A percentile compares a stretch with the other conserved stretches of the same genome.
phyloP scores from a whole-genome alignment of 495 filamentous ascomycete genomes.

The Penicillium canariense region DNA sequence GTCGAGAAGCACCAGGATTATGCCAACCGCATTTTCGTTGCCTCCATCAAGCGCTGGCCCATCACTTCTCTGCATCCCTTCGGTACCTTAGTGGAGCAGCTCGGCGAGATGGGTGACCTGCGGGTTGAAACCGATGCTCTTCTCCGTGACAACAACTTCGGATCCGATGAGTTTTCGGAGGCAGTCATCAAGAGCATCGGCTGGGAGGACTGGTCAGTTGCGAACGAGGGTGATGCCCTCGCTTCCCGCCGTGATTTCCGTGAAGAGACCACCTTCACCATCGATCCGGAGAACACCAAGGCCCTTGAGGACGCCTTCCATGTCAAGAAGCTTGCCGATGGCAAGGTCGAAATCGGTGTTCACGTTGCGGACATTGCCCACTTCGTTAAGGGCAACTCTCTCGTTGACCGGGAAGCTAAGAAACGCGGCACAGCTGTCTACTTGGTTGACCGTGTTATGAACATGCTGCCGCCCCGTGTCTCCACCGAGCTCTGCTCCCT shows the following conservation, averaged over 20 bases:
- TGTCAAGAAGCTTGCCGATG: slow-evolving; percentile 75
- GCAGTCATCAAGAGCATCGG: slow-evolving; percentile 91
- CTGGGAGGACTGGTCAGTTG: slow-evolving; percentile 85
- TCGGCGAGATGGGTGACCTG: slow-evolving; percentile 95
- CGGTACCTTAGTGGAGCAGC: slow-evolving; percentile 93
- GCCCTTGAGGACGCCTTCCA: slow-evolving; percentile 91
- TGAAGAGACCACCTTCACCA: slow-evolving; percentile 83
- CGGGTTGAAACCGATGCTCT: slow-evolving; percentile 97
- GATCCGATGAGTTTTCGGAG: slow-evolving; percentile 94
- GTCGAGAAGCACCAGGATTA: slow-evolving; percentile 98
- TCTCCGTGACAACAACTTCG: slow-evolving; percentile 97
- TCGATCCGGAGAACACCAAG: slow-evolving; percentile 78
- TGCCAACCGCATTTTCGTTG: slow-evolving; percentile 95
- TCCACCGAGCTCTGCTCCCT: slow-evolving; percentile 85
- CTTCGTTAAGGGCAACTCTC: slow-evolving; percentile 93
- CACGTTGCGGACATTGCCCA: slow-evolving; percentile 96
- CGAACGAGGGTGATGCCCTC: slow-evolving; percentile 76
- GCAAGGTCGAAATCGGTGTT: slow-evolving; percentile 88
- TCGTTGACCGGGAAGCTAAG: slow-evolving; percentile 96
- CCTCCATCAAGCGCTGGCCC: slow-evolving; percentile 98
- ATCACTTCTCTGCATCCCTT: slow-evolving; percentile 99
- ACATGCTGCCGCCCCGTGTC: slow-evolving; percentile 82
- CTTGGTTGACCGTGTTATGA: slow-evolving; percentile 85
- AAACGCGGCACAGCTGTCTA: slow-evolving; percentile 97
- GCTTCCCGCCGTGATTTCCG: slow-evolving; percentile 87